Base-by-base conservation (phyloP, 139 green algal species). In the Parachlorella kessleri region DNA sequence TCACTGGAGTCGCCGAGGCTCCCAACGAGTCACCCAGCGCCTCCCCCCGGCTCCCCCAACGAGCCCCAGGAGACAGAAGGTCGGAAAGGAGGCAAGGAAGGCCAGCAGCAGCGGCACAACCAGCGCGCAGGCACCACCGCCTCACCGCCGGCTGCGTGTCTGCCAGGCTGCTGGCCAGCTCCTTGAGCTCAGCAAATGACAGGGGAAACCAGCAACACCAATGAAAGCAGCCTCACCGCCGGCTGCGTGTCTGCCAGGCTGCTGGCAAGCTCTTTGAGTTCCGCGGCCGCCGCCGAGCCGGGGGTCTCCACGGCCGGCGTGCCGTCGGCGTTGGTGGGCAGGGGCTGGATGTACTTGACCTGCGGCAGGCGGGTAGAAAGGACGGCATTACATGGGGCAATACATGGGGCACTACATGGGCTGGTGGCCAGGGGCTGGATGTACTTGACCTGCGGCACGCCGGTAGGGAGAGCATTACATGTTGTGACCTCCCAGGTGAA, bases 221-320 rank as follows among this genome's bases (percentile, higher is more conserved):
- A 33, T n/a, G n/a, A n/a, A n/a, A n/a, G n/a, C n/a, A n/a, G n/a
- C n/a, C 48, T 59, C 48, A 48, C 85, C 26, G 86, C 85, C 6
- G 89, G 86, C 85, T 94, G 83, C 24, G 94, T 96, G 83, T 98
- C 96, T 21, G 65, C 64, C 48, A 99, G 87, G 26, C 85, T 94
- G 8, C 87, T 79, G 8, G 77, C 77, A 2, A 99, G 91, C n/a
- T 98, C 94, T 40, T 70, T 74, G 41, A 99, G 88, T 86, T 99
- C 94, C 3, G 80, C 64, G 2, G 68, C 39, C 0, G 89, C 68
- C 14, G 86, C 88, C 40, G 63, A 71, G 42, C 6, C 66, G 68
- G 38, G 84, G 79, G 77, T 91, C 79, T 91, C 66, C 23, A 83
- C 40, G 8, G 88, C 53, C 3, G 86, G 79, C 2, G 21, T 84